Evolutionary conservation across 352 stramenopile genomes (phyloP).

Genomic region (Phytophthora syringae): DNA sequence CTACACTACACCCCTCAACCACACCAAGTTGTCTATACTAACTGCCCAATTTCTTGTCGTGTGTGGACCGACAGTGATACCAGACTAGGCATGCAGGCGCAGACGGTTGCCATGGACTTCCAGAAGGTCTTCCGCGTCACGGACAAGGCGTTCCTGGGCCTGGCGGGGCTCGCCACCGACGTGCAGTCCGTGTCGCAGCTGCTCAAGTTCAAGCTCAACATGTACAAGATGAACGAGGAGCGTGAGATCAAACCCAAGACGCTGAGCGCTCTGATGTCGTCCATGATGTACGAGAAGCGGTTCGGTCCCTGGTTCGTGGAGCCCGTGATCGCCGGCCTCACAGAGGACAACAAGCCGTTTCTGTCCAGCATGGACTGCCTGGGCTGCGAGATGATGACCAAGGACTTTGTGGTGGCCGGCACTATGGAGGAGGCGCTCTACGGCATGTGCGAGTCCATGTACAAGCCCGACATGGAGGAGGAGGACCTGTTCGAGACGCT

Average conservation of each 20-base stretch:
- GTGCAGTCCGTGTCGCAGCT: constrained; percentile 97
- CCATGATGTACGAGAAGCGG: constrained; percentile 98
- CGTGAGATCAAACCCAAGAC: constrained; percentile 98
- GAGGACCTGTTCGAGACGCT: constrained; percentile 99
- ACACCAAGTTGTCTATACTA: too few relatives aligned
- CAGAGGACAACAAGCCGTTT: constrained; percentile 95
- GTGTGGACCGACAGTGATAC: constrained; percentile 82
- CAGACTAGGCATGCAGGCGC: constrained; percentile 95
- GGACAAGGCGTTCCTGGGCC: constrained; percentile 95
- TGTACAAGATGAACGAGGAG: constrained; percentile 99
- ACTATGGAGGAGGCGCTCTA: constrained; percentile 98
- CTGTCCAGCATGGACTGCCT: constrained; percentile 98
- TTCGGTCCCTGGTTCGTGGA: constrained; percentile 99
- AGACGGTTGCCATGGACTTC: constrained; percentile 98
- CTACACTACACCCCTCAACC: too few relatives aligned
- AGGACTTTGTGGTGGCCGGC: constrained; percentile 98
- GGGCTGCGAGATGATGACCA: constrained; percentile 94
- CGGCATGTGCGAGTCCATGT: constrained; percentile 99
- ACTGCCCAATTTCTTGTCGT: constrained; percentile 8
- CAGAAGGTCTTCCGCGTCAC: constrained; percentile 99
- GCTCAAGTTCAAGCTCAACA: constrained; percentile 95
- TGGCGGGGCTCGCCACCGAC: constrained; percentile 98
- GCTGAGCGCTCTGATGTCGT: constrained; percentile 95
- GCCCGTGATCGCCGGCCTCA: constrained; percentile 97
- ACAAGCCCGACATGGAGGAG: constrained; percentile 95